Percentiles rank a stretch among this genome's conserved stretches.
Evolutionary conservation across 257 asterid species (phyloP).

Genomic region (Solanum sejunctum): DNA sequence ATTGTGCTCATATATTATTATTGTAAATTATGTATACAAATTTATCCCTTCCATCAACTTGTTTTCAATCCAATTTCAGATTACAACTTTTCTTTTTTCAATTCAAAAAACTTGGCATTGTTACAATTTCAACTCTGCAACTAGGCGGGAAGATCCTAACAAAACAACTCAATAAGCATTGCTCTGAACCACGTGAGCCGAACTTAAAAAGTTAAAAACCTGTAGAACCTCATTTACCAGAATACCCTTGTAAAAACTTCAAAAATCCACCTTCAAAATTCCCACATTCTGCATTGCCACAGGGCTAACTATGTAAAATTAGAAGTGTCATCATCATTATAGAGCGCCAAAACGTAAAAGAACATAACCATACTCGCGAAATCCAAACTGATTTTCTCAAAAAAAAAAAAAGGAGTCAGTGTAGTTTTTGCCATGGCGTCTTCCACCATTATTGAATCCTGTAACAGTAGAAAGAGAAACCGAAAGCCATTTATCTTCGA

Average conservation of each 20-base stretch:
- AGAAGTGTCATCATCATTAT: background rate
- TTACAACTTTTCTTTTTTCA: background rate
- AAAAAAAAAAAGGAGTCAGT: background rate
- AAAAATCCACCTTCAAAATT: background rate
- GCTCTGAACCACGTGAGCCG: conserved; percentile 4
- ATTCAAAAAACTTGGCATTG: background rate
- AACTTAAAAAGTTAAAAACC: background rate
- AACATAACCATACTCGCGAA: conserved; percentile 4
- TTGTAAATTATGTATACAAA: background rate
- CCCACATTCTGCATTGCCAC: conserved; percentile 12
- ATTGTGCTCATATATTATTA: background rate
- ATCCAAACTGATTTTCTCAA: background rate
- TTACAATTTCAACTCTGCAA: background rate
- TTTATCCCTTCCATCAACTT: background rate
- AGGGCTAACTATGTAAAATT: conserved; percentile 18
- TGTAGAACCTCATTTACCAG: conserved; percentile 6
- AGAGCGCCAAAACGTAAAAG: conserved; percentile 30
- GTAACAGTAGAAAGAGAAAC: conserved; percentile 16
- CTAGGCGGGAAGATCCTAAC: background rate
- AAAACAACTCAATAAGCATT: background rate
- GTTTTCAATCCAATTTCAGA: background rate
- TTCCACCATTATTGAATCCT: conserved; percentile 21
- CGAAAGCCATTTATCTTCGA: conserved; percentile 31
- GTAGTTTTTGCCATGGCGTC: conserved; percentile 30
- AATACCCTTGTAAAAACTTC: conserved; percentile 12